Conservation (phyloP, 116 monocot genomes). For the Zostera marina region DNA sequence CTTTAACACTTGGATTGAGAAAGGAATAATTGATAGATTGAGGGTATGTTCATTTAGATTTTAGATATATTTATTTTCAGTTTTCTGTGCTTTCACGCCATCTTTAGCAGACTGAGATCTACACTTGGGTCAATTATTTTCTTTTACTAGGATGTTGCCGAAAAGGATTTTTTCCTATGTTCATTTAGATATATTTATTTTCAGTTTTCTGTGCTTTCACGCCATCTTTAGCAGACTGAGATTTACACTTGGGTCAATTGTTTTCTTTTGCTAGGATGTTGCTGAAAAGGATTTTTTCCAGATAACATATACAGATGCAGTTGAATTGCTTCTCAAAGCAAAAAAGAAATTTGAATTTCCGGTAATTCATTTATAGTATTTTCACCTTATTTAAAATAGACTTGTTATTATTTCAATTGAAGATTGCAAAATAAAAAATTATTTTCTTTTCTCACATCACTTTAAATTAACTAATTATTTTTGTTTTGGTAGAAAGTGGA, state of each 20-base stretch:
- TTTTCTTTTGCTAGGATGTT: constrained; percentile 48
- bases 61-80: neutral
- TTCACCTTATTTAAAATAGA: neutral
- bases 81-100: too few species aligned
- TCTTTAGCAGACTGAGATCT: neutral
- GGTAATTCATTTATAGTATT: constrained; percentile 26
- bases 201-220: too few species aligned
- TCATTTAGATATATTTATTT: neutral
- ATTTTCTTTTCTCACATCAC: too few species aligned
- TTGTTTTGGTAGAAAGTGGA: too few species aligned
- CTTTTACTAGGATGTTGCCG: constrained; percentile 64
- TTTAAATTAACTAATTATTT: too few species aligned
- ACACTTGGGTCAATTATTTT: neutral
- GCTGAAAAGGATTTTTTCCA: constrained; percentile 88
- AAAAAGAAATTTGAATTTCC: constrained; percentile 92
- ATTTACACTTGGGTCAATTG: neutral
- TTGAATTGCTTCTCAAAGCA: constrained; percentile 72
- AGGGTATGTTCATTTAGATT: constrained; percentile 26
- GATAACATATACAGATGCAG: constrained; percentile 78
- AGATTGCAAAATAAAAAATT: neutral
- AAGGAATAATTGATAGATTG: constrained; percentile 71
- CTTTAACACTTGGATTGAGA: constrained; percentile 95
- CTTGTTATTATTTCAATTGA: neutral
- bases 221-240: too few species aligned
- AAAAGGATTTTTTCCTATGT: constrained; percentile 64